These are phyloP conservation scores for Flaveria bidentis DNA, from an alignment of 129 eudicot species.

Conservation along the genomic window DNA sequence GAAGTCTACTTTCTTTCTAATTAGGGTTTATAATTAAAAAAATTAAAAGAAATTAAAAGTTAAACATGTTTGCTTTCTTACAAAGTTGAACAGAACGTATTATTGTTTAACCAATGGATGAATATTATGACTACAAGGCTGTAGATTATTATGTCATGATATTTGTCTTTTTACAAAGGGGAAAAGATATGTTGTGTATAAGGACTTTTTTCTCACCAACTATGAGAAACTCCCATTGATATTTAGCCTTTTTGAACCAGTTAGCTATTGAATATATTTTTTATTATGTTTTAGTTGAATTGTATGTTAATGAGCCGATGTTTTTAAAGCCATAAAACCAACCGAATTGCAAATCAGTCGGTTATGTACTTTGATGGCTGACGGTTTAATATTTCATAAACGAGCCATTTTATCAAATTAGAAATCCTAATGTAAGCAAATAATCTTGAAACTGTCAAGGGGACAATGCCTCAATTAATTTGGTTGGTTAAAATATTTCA, in stretches of 20 bases:
- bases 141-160: slow-evolving; percentile 15
- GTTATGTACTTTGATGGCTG: neutral
- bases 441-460: neutral
- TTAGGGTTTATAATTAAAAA: slow-evolving; percentile 5
- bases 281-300: neutral
- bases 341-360: too few species aligned
- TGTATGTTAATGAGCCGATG: neutral
- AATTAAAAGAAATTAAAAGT: neutral
- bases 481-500: neutral
- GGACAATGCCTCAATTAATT: neutral
- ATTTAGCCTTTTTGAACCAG: neutral
- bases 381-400: neutral
- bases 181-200: slow-evolving; percentile 14
- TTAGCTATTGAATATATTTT: neutral
- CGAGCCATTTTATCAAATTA: neutral
- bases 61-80: slow-evolving; percentile 23
- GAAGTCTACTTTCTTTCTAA: slow-evolving; percentile 37
- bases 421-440: neutral
- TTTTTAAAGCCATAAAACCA: neutral
- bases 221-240: neutral
- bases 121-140: slow-evolving; percentile 22
- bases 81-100: too few species aligned
- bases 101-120: too few species aligned
- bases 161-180: slow-evolving; percentile 1
- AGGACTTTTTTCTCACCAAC: slow-evolving; percentile 22